Conservation (phyloP, 2,329 filamentous ascomycete genomes). For the Epichloe sp. region DNA sequence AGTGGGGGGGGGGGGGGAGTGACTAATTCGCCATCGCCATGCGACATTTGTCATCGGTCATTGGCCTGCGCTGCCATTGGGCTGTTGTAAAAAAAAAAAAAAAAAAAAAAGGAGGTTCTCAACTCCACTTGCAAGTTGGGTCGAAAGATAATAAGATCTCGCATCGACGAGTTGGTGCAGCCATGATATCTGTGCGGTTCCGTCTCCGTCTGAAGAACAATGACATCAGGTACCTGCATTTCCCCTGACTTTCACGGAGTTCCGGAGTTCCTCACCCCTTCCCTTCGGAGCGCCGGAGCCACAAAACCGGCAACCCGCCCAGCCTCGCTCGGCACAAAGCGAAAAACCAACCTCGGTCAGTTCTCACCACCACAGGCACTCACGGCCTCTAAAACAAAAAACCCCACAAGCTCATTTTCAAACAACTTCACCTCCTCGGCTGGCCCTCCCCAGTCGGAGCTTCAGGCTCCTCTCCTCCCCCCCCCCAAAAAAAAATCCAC, state of each 20-base stretch:
- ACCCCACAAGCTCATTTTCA: neutral
- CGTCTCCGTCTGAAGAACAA: too few species aligned
- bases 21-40: slow-evolving; percentile 1
- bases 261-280: too few species aligned
- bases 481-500: neutral
- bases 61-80: neutral
- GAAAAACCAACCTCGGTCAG: neutral
- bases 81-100: neutral
- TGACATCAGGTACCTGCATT: too few species aligned
- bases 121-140: too few species aligned
- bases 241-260: too few species aligned
- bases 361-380: neutral
- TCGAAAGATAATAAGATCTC: too few species aligned
- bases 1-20: neutral
- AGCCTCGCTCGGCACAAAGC: neutral
- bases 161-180: too few species aligned
- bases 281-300: neutral
- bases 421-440: neutral
- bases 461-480: neutral
- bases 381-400: too few species aligned
- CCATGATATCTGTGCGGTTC: too few species aligned
- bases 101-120: too few species aligned
- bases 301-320: neutral
- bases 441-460: neutral
- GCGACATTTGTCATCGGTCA: slow-evolving; percentile 2